These are phyloP conservation scores for Coprinellus micaceus DNA, from an alignment of 768 basidiomycete genomes.

Conservation along the genomic window DNA sequence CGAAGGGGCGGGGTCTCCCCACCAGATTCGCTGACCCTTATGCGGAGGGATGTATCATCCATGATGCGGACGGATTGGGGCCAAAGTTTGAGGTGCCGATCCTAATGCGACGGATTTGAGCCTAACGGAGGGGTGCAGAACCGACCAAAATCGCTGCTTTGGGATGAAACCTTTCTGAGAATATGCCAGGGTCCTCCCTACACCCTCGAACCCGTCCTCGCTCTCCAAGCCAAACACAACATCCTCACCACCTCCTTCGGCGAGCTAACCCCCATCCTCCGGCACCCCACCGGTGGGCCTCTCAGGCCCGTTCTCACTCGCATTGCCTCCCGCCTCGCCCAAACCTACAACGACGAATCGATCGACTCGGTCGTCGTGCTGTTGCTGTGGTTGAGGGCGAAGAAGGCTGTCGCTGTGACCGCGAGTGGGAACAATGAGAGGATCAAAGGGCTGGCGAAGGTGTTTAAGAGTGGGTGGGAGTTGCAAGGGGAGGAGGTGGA, in stretches of 20 bases:
- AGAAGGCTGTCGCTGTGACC: slow-evolving; percentile 30
- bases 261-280: slow-evolving; percentile 30
- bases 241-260: slow-evolving; percentile 38
- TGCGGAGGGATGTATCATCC: too few species aligned
- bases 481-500: slow-evolving; percentile 28
- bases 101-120: too few species aligned
- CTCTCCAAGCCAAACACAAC: slow-evolving; percentile 31
- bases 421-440: slow-evolving; percentile 29
- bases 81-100: too few species aligned
- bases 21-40: too few species aligned
- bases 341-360: slow-evolving; percentile 14
- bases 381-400: slow-evolving; percentile 31
- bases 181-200: too few species aligned
- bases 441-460: slow-evolving; percentile 26
- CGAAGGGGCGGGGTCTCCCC: too few species aligned
- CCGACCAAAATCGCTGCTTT: too few species aligned
- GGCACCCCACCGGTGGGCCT: slow-evolving; percentile 36
- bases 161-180: too few species aligned
- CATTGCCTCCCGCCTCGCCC: slow-evolving; percentile 28
- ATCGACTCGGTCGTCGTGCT: slow-evolving; percentile 24
- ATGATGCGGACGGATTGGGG: too few species aligned
- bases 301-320: slow-evolving; percentile 34
- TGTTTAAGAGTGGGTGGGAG: slow-evolving; percentile 27
- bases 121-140: too few species aligned
- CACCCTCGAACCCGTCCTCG: slow-evolving; percentile 31